A percentile compares a stretch with the other conserved stretches of the same genome.
Conservation (phyloP, 2,329 filamentous ascomycete genomes). For the Aspergillus brasiliensis region DNA sequence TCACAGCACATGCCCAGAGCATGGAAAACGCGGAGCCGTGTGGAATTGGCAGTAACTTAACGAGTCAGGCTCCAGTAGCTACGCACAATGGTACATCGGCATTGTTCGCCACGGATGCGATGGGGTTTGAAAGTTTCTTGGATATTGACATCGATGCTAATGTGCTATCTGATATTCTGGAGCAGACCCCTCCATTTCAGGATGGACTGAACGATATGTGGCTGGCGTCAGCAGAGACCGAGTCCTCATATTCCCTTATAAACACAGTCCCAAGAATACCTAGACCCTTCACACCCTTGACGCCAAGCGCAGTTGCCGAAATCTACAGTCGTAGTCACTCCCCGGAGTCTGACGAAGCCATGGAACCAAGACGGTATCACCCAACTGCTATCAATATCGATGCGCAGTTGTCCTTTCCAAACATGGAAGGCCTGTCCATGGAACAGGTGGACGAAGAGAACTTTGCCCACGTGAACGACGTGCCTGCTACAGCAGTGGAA, state of each 20-base stretch:
- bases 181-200: background rate
- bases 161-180: background rate
- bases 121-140: background rate
- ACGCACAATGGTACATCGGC: background rate
- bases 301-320: background rate
- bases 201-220: background rate
- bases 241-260: background rate
- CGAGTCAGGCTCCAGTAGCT: background rate
- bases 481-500: background rate
- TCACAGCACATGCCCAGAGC: no score
- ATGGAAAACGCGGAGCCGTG: background rate
- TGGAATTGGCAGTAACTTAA: no score
- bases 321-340: background rate
- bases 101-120: background rate
- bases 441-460: background rate
- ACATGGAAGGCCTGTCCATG: background rate
- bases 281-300: background rate
- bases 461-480: background rate
- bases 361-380: constrained; percentile 2
- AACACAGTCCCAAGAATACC: background rate
- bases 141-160: background rate
- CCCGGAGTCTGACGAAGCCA: background rate
- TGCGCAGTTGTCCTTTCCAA: background rate
- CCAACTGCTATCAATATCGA: background rate
- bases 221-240: background rate